Evolutionary conservation across 495 filamentous ascomycete genomes (phyloP).

Genomic region (Penicillium cinerascens): DNA sequence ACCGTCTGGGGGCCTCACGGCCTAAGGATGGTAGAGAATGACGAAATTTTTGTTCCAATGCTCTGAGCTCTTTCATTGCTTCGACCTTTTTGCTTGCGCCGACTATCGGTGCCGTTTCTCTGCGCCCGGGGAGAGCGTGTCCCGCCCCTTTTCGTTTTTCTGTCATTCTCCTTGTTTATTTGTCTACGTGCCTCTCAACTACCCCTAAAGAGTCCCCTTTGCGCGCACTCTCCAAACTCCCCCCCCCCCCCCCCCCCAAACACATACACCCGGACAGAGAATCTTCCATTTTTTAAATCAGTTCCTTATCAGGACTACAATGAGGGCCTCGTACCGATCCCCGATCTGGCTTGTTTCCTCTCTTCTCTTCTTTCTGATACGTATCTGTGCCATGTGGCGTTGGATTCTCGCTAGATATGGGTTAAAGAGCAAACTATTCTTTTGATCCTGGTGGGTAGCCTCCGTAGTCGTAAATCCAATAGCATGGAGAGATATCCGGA

Average conservation of each 20-base stretch:
- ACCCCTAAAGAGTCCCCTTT: constrained; percentile 30
- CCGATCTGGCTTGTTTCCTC: constrained; percentile 20
- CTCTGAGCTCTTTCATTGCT: constrained; percentile 1
- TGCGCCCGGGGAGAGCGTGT: not conserved
- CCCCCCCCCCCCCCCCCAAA: constrained; percentile 11
- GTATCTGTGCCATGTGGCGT: constrained; percentile 27
- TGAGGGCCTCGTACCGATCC: constrained; percentile 25
- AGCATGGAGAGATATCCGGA: no score
- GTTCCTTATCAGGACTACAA: constrained; percentile 33
- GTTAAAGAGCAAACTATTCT: constrained; percentile 4
- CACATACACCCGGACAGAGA: constrained; percentile 31
- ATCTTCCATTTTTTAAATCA: constrained; percentile 27
- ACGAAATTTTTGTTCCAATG: not conserved
- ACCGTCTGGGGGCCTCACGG: constrained; percentile 8
- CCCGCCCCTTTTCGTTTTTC: constrained; percentile 3
- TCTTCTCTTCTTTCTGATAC: constrained; percentile 7
- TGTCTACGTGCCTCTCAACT: constrained; percentile 30
- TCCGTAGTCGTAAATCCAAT: not conserved
- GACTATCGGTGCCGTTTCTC: not conserved
- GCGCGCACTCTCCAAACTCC: constrained; percentile 32
- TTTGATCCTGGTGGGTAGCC: not conserved
- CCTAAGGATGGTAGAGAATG: constrained; percentile 9
- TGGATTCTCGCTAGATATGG: constrained; percentile 25
- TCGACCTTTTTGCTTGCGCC: constrained; percentile 9
- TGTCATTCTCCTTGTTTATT: constrained; percentile 28